Base-by-base conservation (phyloP, 768 basidiomycete species). In the Mycena galericulata region DNA sequence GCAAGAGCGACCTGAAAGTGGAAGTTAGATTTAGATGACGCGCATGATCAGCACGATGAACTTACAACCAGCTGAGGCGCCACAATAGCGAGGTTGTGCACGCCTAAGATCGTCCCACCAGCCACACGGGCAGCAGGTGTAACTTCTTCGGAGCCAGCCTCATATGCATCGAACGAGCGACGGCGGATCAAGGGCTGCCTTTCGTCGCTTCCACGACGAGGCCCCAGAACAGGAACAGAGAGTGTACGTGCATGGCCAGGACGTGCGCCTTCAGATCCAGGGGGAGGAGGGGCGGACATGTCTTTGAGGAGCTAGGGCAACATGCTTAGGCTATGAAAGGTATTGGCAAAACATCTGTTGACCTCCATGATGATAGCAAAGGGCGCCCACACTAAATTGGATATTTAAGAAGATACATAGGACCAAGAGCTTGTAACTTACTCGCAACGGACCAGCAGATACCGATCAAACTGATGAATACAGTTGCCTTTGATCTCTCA, bases 351-450 rank as follows among this genome's bases (percentile, higher is more conserved):
- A 51, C 45, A 29, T 55, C 24, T 24, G 73, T 86, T 55, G 70
- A 89, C 95, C 89, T 97, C 96, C 96, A 98, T 98, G 80, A 98
- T 95, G 74, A 98, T 96, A 22, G 96, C 93, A 72, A 98, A 98
- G 3, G 96, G 96, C 18, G 95, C 94, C 97, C 97, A 98, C 81
- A 94, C 69, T 70, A 34, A 14, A 29, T 29, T 26, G 6, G 0
- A 32, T 26, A 15, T 22, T 26, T 17, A 18, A 27, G 26, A 17
- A 46, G 10, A 54, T 34, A 34, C 15, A 46, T n/a, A 26, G 10
- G 22, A 18, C 46, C 17, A 8, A 17, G 34, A 24, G 26, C 15
- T 30, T n/a, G 24, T 30, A 20, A 67, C 70, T 45, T 22, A 71
- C 70, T 95, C n/a, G 97, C 95, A 43, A 98, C 94, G 12, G 96